Conservation (phyloP, 2,329 filamentous ascomycete species). For the Berkeleyomyces basicola region DNA sequence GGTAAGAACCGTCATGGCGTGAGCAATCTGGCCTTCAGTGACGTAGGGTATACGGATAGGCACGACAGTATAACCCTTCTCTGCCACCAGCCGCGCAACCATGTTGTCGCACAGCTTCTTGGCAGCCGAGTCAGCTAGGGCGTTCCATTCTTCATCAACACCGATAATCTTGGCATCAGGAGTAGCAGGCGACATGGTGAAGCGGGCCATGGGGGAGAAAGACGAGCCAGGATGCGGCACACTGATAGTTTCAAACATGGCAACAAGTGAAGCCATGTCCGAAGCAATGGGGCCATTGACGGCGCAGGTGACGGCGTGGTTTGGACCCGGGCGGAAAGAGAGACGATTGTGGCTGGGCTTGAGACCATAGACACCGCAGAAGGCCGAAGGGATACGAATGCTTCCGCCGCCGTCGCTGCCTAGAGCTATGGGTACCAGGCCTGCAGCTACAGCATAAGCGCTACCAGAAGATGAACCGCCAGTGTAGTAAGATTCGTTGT, state of each 20-base stretch:
- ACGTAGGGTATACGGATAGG: constrained; percentile 42
- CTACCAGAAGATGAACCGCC: constrained; percentile 63
- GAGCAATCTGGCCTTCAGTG: constrained; percentile 50
- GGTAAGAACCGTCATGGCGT: constrained; percentile 56
- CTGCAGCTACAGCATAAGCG: constrained; percentile 51
- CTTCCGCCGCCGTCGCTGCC: constrained; percentile 60
- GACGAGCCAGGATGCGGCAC: constrained; percentile 41
- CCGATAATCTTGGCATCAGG: constrained; percentile 36
- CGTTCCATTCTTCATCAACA: constrained; percentile 49
- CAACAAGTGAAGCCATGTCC: constrained; percentile 48
- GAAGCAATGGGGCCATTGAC: constrained; percentile 52
- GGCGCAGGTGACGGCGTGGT: constrained; percentile 42
- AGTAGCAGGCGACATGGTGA: constrained; percentile 17
- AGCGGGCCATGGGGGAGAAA: constrained; percentile 28
- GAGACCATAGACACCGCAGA: constrained; percentile 58
- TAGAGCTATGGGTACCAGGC: constrained; percentile 53
- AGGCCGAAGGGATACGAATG: constrained; percentile 55
- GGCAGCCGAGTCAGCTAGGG: constrained; percentile 25
- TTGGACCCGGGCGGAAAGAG: constrained; percentile 41
- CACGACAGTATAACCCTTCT: constrained; percentile 36
- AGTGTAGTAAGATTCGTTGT: constrained; percentile 56
- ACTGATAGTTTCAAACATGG: constrained; percentile 48
- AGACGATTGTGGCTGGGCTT: constrained; percentile 55
- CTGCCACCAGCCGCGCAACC: constrained; percentile 35
- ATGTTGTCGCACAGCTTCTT: constrained; percentile 26